Evolutionary conservation across 176 grass and related monocot genomes (phyloP).

Genomic region (Aegilops umbellulata): DNA sequence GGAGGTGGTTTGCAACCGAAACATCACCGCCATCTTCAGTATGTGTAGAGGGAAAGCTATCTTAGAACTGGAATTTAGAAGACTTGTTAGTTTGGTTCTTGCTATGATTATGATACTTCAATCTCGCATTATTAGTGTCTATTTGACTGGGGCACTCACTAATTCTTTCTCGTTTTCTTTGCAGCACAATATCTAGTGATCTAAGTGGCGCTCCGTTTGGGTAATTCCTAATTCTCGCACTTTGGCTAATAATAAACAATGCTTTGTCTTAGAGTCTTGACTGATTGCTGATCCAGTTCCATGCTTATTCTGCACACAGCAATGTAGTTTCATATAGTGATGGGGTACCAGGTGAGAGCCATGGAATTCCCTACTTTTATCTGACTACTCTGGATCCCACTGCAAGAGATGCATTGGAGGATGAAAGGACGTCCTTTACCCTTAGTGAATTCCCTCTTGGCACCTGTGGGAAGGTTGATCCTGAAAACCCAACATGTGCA

Average conservation of each 20-base stretch:
- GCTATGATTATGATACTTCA: background rate
- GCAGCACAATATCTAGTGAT: slow-evolving; percentile 91
- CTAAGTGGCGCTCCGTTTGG: slow-evolving; percentile 86
- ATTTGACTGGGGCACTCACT: background rate
- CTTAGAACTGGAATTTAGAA: background rate
- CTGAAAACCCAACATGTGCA: slow-evolving; percentile 94
- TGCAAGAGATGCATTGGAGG: slow-evolving; percentile 70
- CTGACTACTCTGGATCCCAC: slow-evolving; percentile 87
- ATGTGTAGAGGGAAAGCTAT: background rate
- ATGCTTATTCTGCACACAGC: slow-evolving; percentile 35
- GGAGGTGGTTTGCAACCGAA: no score
- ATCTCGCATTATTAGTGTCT: background rate
- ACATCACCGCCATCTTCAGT: background rate
- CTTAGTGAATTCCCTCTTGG: slow-evolving; percentile 90
- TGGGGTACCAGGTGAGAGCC: slow-evolving; percentile 55
- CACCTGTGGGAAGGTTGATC: slow-evolving; percentile 74
- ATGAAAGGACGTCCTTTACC: slow-evolving; percentile 83
- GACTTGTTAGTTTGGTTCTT: background rate
- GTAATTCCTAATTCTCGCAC: slow-evolving; percentile 43
- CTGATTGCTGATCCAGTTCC: slow-evolving; percentile 8
- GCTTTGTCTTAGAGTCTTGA: background rate
- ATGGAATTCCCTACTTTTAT: slow-evolving; percentile 83
- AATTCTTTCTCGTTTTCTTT: background rate
- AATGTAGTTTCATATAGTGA: slow-evolving; percentile 97
- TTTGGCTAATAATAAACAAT: background rate